These are phyloP conservation scores for Kodamaea jinghongensis DNA, from an alignment of 805 yeast species.

Conservation along the genomic window DNA sequence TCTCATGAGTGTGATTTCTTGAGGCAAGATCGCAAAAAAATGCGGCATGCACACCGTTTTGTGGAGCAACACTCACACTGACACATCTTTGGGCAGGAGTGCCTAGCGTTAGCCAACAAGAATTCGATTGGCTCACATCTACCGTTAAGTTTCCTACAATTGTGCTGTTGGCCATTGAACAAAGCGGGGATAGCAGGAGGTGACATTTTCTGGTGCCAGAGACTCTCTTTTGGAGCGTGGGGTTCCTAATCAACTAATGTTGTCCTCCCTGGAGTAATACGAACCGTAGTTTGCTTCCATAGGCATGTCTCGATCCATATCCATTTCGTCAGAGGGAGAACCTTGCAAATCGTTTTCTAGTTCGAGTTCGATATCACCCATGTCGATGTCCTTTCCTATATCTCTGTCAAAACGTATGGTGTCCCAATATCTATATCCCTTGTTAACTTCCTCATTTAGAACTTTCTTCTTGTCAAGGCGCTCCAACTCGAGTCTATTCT, in stretches of 20 bases:
- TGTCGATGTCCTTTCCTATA: constrained; percentile 3
- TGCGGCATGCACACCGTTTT: too few relatives aligned
- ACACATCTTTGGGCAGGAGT: too few relatives aligned
- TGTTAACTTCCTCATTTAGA: constrained; percentile 15
- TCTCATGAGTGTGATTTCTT: not conserved
- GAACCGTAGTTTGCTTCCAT: constrained; percentile 19
- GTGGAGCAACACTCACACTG: too few relatives aligned
- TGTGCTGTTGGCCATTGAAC: too few relatives aligned
- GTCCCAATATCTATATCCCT: constrained; percentile 21
- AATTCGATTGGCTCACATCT: too few relatives aligned
- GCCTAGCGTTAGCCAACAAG: too few relatives aligned
- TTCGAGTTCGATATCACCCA: constrained; percentile 3
- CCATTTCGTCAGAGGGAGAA: constrained; percentile 6
- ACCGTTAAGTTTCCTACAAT: too few relatives aligned
- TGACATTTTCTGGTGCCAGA: too few relatives aligned
- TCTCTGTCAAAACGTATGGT: constrained; percentile 10
- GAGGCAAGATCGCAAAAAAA: too few relatives aligned
- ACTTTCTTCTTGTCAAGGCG: constrained; percentile 11
- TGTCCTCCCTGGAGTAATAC: constrained; percentile 11
- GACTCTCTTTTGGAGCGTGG: too few relatives aligned
- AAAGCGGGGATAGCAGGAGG: too few relatives aligned
- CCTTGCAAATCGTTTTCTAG: not conserved
- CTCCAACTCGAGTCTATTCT: constrained; percentile 20
- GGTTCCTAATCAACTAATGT: too few relatives aligned
- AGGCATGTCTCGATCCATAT: constrained; percentile 14